A percentile compares a stretch with the other conserved stretches of the same genome.
phyloP scores from a whole-genome alignment of 768 basidiomycete species.

The Lactarius evosmus region DNA sequence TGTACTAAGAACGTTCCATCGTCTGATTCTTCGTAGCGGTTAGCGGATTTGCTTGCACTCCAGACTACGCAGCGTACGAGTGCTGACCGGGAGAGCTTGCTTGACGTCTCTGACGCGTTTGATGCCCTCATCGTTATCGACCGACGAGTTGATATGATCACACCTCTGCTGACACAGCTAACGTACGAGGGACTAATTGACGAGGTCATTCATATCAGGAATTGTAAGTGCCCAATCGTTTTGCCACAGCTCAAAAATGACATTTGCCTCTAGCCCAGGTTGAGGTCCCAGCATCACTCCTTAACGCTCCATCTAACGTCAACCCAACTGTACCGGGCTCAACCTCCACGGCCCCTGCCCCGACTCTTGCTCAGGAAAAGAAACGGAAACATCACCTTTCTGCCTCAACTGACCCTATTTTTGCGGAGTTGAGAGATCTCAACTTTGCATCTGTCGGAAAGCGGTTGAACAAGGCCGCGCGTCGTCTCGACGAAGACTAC shows the following conservation, averaged over 20 bases:
- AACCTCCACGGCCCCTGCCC: constrained; percentile 42
- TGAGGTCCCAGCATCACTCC: constrained; percentile 70
- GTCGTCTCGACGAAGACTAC: constrained; percentile 87
- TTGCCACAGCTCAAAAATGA: not conserved
- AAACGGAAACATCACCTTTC: constrained; percentile 89
- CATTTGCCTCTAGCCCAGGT: constrained; percentile 55
- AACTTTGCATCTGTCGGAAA: constrained; percentile 91
- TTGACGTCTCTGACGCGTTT: constrained; percentile 55
- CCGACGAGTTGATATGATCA: constrained; percentile 90
- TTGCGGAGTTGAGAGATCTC: constrained; percentile 79
- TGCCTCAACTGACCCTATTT: constrained; percentile 73
- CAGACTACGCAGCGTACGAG: constrained; percentile 46
- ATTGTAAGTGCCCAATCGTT: constrained; percentile 54
- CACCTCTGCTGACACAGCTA: constrained; percentile 90
- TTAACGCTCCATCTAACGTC: constrained; percentile 51
- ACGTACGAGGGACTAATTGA: constrained; percentile 97
- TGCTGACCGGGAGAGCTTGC: constrained; percentile 40
- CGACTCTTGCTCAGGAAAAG: constrained; percentile 65
- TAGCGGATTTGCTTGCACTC: constrained; percentile 67
- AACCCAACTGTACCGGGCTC: constrained; percentile 38
- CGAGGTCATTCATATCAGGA: constrained; percentile 85
- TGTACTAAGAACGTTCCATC: constrained; percentile 5
- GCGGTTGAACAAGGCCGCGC: constrained; percentile 75
- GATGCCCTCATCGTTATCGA: constrained; percentile 90
- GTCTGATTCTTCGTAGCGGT: constrained; percentile 48